Percentiles rank a stretch among this genome's conserved stretches.
phyloP scores from a whole-genome alignment of 2,329 filamentous ascomycete species.

The Epichloe bromicola region DNA sequence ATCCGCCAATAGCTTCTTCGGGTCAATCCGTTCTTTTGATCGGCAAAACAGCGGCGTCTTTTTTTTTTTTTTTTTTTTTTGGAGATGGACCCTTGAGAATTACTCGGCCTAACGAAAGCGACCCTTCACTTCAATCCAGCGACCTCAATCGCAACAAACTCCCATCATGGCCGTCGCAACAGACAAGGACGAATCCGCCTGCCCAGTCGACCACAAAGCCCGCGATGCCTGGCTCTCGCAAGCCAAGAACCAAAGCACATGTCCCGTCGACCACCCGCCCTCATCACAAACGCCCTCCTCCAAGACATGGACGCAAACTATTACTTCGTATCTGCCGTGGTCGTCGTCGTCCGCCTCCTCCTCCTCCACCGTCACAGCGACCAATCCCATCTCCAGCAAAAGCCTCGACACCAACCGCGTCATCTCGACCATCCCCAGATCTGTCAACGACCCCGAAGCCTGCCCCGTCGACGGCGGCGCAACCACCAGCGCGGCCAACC shows the following conservation, averaged over 20 bases:
- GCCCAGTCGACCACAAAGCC: slow-evolving; percentile 83
- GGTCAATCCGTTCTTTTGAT: too few species aligned
- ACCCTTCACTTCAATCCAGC: background rate
- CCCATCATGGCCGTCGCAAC: slow-evolving; percentile 4
- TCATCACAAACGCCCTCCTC: slow-evolving; percentile 12
- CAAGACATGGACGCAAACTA: slow-evolving; percentile 30
- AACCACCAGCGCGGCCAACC: slow-evolving; percentile 61
- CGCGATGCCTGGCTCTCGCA: slow-evolving; percentile 77
- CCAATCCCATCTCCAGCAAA: slow-evolving; percentile 6
- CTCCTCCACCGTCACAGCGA: slow-evolving; percentile 9
- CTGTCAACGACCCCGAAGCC: slow-evolving; percentile 23
- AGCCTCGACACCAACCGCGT: slow-evolving; percentile 54
- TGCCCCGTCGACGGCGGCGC: slow-evolving; percentile 28
- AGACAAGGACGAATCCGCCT: slow-evolving; percentile 29
- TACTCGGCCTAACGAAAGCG: too few species aligned
- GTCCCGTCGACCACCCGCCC: slow-evolving; percentile 21
- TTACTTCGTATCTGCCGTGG: slow-evolving; percentile 30
- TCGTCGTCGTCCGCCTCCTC: slow-evolving; percentile 16
- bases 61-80: too few species aligned
- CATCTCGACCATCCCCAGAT: slow-evolving; percentile 67
- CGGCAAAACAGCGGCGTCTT: too few species aligned
- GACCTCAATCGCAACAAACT: background rate
- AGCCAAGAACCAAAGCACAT: slow-evolving; percentile 27
- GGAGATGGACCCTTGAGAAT: too few species aligned
- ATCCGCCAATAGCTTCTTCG: too few species aligned